phyloP scores from a whole-genome alignment of 495 filamentous ascomycete species.

The Podospora conica region DNA sequence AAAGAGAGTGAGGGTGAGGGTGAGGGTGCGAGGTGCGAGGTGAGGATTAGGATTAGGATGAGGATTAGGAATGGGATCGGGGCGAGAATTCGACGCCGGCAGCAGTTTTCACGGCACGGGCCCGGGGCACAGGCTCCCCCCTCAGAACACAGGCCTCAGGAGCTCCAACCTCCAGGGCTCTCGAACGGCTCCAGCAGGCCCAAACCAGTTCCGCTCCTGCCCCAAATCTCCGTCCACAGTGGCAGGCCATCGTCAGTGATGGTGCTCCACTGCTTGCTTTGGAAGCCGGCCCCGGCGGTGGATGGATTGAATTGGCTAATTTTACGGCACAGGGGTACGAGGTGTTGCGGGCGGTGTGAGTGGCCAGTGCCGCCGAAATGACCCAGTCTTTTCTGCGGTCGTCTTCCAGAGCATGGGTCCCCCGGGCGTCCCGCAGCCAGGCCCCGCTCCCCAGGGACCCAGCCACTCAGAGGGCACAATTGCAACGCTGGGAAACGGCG shows the following conservation, averaged over 20 bases:
- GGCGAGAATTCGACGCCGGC: constrained; percentile 4
- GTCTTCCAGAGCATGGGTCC: neutral
- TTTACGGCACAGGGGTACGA: constrained; percentile 22
- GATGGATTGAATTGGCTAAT: constrained; percentile 35
- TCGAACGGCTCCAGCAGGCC: constrained; percentile 12
- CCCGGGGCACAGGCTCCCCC: no score
- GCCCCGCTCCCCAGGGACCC: neutral
- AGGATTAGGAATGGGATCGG: neutral
- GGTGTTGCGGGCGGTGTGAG: constrained; percentile 2
- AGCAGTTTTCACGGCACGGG: neutral
- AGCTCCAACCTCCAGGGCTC: constrained; percentile 7
- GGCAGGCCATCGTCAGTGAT: constrained; percentile 17
- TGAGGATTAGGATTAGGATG: constrained; percentile 22
- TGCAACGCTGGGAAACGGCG: neutral
- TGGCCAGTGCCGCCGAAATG: constrained; percentile 2
- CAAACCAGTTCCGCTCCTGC: neutral
- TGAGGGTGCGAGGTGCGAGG: constrained; percentile 6
- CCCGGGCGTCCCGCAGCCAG: neutral
- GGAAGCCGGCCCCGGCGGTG: constrained; percentile 10
- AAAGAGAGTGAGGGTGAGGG: constrained; percentile 9
- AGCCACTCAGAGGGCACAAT: constrained; percentile 9
- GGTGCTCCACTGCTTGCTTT: constrained; percentile 4
- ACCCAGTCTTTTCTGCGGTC: constrained; percentile 13
- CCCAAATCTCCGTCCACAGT: constrained; percentile 28
- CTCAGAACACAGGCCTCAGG: no score